phyloP scores from a whole-genome alignment of 805 yeast genomes.

The Candida railenensis region DNA sequence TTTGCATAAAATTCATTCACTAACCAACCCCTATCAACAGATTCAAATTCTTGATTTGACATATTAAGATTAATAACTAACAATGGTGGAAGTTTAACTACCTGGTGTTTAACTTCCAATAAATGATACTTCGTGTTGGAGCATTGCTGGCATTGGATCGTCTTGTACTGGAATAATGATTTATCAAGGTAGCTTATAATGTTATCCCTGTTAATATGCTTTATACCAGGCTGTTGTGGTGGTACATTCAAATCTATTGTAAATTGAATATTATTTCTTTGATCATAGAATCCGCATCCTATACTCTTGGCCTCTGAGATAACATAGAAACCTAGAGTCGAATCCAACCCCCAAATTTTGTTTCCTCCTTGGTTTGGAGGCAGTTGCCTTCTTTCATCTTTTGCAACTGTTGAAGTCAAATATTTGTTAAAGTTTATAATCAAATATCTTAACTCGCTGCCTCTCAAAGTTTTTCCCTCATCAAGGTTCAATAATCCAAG shows the following conservation, averaged over 20 bases:
- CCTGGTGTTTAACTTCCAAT: constrained; percentile 51
- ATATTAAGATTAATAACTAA: constrained; percentile 61
- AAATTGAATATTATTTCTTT: constrained; percentile 32
- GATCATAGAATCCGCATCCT: constrained; percentile 38
- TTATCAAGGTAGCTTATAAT: background rate
- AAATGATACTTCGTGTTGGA: constrained; percentile 24
- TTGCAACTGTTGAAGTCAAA: constrained; percentile 36
- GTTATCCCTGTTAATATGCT: background rate
- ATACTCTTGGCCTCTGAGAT: constrained; percentile 42
- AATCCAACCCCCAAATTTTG: constrained; percentile 21
- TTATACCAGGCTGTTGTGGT: background rate
- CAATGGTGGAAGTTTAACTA: constrained; percentile 62
- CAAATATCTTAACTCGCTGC: constrained; percentile 41
- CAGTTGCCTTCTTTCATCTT: constrained; percentile 35
- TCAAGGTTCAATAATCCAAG: constrained; percentile 53
- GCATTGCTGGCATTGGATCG: constrained; percentile 51
- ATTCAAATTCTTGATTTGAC: constrained; percentile 52
- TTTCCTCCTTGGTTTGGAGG: background rate
- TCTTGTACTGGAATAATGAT: constrained; percentile 36
- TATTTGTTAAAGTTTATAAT: constrained; percentile 59
- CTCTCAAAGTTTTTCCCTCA: constrained; percentile 43
- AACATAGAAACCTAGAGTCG: constrained; percentile 42
- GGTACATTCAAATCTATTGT: constrained; percentile 46
- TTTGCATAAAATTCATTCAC: constrained; percentile 54
- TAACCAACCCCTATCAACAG: constrained; percentile 56